A percentile compares a stretch with the other conserved stretches of the same genome.
Evolutionary conservation across 176 grass and related monocot species (phyloP).

Genomic region (Puya raimondii): DNA sequence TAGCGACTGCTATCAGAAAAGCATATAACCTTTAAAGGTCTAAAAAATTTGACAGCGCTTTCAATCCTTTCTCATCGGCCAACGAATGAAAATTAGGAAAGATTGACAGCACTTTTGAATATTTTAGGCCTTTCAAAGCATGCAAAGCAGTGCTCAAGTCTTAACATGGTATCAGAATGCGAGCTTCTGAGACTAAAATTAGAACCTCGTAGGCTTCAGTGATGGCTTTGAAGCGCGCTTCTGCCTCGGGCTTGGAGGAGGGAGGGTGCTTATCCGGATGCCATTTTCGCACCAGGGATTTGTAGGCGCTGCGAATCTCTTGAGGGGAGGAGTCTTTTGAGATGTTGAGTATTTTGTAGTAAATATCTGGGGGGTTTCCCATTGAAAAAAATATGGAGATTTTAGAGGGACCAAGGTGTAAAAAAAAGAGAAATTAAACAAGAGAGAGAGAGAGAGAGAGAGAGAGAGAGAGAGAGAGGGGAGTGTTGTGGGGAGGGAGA

Average conservation of each 20-base stretch:
- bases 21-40: too few relatives aligned
- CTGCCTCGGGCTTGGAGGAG: slow-evolving; percentile 79
- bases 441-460: neutral
- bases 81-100: too few relatives aligned
- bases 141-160: too few relatives aligned
- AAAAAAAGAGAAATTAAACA: slow-evolving; percentile 6
- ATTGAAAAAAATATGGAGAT: slow-evolving; percentile 17
- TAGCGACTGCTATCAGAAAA: too few relatives aligned
- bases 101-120: too few relatives aligned
- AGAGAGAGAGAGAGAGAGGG: neutral
- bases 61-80: too few relatives aligned
- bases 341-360: slow-evolving; percentile 68
- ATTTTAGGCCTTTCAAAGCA: too few relatives aligned
- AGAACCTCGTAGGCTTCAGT: slow-evolving; percentile 79
- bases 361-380: slow-evolving; percentile 65
- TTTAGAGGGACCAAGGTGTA: neutral
- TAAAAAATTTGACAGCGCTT: too few relatives aligned
- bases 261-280: slow-evolving; percentile 97
- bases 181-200: too few relatives aligned
- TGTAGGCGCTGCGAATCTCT: slow-evolving; percentile 81
- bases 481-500: too few relatives aligned
- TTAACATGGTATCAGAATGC: too few relatives aligned
- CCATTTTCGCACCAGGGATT: slow-evolving; percentile 77
- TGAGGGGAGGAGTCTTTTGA: slow-evolving; percentile 50
- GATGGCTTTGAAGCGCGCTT: slow-evolving; percentile 86